Conservation (phyloP, 2,329 filamentous ascomycete genomes). For the Hypoxylon sp. region DNA sequence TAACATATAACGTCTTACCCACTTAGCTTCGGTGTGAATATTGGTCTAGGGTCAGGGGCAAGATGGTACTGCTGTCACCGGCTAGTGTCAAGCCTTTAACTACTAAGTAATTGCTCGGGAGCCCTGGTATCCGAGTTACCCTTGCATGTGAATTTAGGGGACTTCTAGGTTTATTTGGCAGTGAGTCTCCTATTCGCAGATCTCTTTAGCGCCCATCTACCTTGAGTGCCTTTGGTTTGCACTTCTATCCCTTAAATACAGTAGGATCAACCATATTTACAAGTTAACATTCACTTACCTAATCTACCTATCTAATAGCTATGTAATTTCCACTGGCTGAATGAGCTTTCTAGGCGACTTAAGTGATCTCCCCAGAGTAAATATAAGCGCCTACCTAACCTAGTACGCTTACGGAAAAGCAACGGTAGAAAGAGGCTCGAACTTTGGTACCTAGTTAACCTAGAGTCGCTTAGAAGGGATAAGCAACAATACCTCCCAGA, state of each 20-base stretch:
- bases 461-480: not conserved
- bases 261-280: not conserved
- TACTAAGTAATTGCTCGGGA: not conserved
- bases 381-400: not conserved
- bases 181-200: not conserved
- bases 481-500: not conserved
- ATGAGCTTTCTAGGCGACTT: not conserved
- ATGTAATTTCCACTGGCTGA: not conserved
- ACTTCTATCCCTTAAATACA: not conserved
- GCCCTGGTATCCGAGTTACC: not conserved
- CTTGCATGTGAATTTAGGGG: not conserved
- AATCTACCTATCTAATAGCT: not conserved
- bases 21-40: not conserved
- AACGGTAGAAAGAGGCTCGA: not conserved
- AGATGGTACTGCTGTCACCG: not conserved
- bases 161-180: not conserved
- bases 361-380: not conserved
- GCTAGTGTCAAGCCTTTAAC: not conserved
- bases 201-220: not conserved
- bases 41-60: constrained; percentile 1
- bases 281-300: not conserved
- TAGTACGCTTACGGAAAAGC: not conserved
- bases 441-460: no score
- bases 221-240: not conserved
- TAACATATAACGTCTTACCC: not conserved